phyloP scores from a whole-genome alignment of 306 rosid species.

The Citrullus amarus region DNA sequence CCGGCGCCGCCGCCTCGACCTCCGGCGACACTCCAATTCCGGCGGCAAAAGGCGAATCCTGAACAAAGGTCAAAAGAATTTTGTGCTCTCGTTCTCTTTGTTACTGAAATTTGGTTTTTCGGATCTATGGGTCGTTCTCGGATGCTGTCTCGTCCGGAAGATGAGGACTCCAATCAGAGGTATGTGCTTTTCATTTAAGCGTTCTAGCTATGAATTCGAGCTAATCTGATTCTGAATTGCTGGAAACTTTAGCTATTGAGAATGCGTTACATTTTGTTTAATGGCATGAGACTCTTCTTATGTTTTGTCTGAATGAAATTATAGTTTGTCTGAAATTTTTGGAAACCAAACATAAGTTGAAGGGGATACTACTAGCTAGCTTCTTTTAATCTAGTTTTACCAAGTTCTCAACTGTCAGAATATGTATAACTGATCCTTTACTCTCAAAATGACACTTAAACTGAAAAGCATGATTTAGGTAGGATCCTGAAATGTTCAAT shows the following conservation, averaged over 20 bases:
- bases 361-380: background rate
- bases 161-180: slow-evolving; percentile 29
- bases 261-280: background rate
- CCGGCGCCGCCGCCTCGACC: background rate
- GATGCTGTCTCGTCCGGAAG: slow-evolving; percentile 18
- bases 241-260: background rate
- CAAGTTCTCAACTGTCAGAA: background rate
- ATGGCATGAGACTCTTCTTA: background rate
- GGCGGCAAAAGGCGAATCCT: background rate
- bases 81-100: background rate
- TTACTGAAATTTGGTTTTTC: slow-evolving; percentile 1
- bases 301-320: background rate
- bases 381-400: background rate
- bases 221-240: background rate
- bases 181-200: background rate
- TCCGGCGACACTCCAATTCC: background rate
- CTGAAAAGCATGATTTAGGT: background rate
- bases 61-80: background rate
- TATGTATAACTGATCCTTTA: background rate
- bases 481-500: background rate
- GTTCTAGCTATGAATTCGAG: slow-evolving; percentile 3
- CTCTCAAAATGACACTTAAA: background rate
- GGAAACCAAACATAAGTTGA: background rate
- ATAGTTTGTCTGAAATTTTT: background rate
- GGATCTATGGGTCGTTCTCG: slow-evolving; percentile 43